Conservation (phyloP, 768 basidiomycete genomes). For the Boletus reticulatus region DNA sequence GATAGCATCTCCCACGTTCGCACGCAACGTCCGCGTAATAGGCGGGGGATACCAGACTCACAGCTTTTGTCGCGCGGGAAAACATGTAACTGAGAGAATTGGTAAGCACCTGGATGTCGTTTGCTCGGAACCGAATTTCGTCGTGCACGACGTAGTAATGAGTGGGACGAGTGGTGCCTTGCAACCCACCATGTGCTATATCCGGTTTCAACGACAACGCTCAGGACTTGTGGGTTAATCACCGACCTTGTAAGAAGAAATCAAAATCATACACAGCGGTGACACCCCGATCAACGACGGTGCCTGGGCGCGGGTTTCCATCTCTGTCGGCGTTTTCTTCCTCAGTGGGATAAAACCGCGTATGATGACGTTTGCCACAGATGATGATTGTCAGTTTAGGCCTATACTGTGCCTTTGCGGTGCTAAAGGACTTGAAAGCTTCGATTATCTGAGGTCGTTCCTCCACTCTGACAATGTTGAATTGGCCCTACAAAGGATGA, state of each 20-base stretch:
- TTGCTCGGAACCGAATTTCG: conserved; percentile 48
- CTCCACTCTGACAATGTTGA: conserved; percentile 40
- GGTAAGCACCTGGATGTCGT: conserved; percentile 53
- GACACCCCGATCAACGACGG: conserved; percentile 53
- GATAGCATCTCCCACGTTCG: conserved; percentile 53
- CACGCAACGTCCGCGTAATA: conserved; percentile 49
- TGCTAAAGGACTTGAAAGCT: conserved; percentile 41
- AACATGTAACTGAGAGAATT: conserved; percentile 56
- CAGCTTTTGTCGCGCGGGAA: conserved; percentile 53
- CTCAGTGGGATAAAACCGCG: conserved; percentile 54
- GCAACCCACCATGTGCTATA: conserved; percentile 44
- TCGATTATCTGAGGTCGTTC: conserved; percentile 43
- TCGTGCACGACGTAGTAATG: conserved; percentile 58
- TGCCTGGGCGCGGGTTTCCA: conserved; percentile 52
- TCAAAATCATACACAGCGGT: conserved; percentile 55
- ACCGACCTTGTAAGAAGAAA: conserved; percentile 52
- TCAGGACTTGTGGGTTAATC: background rate
- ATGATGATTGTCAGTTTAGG: conserved; percentile 52
- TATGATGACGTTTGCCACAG: conserved; percentile 59
- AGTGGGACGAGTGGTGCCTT: conserved; percentile 48
- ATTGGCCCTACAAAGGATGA: conserved; percentile 44
- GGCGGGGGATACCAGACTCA: conserved; percentile 36
- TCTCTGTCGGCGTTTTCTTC: conserved; percentile 38
- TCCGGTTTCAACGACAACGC: background rate
- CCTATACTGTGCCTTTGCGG: conserved; percentile 35